These are phyloP conservation scores for Coelastrella sp. DNA, from an alignment of 139 green algal species.

Conservation along the genomic window DNA sequence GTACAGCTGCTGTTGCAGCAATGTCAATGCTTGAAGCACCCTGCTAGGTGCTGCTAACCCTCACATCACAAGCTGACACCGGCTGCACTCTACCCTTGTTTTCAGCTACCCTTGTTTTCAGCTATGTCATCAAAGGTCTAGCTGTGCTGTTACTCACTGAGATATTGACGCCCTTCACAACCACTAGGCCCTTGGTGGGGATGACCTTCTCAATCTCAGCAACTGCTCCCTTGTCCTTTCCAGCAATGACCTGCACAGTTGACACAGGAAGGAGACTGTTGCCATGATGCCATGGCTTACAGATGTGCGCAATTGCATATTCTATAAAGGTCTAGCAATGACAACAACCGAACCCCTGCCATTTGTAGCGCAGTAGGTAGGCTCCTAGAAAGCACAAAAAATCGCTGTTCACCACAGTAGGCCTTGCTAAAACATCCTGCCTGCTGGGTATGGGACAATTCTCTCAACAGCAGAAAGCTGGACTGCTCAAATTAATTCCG, in stretches of 20 bases:
- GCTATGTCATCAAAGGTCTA: no score
- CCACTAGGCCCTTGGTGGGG: conserved; percentile 84
- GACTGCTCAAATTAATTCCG: no score
- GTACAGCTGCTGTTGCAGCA: background rate
- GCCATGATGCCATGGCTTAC: background rate
- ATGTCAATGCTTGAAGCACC: background rate
- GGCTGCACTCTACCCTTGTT: conserved; percentile 37
- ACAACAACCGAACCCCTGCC: no score
- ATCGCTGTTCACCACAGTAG: no score
- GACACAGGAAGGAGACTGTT: background rate
- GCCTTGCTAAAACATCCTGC: no score
- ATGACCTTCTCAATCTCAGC: conserved; percentile 83
- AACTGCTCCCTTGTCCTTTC: conserved; percentile 95
- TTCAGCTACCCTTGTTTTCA: background rate
- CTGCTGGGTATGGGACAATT: no score
- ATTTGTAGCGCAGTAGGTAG: no score
- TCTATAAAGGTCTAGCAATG: no score
- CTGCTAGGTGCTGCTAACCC: background rate
- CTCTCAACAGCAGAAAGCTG: no score
- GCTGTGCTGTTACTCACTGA: conserved; percentile 64
- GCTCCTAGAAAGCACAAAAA: no score
- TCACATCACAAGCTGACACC: background rate
- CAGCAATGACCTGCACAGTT: conserved; percentile 81
- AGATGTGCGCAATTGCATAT: background rate
- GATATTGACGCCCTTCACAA: conserved; percentile 96